Evolutionary conservation across 2,329 filamentous ascomycete genomes (phyloP).

Genomic region (Talaromyces verruculosus): DNA sequence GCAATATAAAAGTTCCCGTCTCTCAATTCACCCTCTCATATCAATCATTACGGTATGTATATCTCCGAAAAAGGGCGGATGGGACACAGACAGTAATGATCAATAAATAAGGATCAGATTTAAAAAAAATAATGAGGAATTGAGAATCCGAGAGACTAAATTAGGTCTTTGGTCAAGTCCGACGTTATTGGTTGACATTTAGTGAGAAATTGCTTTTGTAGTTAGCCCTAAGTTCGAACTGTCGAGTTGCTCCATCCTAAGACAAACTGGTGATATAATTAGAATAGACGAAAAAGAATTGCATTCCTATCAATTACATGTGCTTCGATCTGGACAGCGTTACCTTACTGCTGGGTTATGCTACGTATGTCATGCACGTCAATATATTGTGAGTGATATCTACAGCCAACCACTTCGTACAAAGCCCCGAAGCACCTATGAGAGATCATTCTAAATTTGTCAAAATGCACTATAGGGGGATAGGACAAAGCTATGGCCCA

Average conservation of each 20-base stretch:
- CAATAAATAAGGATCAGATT: not conserved
- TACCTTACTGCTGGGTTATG: not conserved
- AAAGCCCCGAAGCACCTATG: not conserved
- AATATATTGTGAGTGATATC: not conserved
- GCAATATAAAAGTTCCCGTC: not conserved
- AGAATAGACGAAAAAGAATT: not conserved
- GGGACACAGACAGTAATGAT: not conserved
- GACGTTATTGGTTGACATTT: not conserved
- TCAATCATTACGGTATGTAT: not conserved
- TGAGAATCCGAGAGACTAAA: not conserved
- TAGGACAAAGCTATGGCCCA: not conserved
- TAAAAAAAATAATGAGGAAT: too few relatives aligned
- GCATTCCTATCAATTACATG: not conserved
- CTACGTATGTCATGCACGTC: not conserved
- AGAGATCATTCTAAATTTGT: not conserved
- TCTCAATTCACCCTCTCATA: not conserved
- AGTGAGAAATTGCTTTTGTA: not conserved
- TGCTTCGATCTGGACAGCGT: not conserved
- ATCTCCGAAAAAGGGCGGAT: not conserved
- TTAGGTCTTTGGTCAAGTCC: not conserved
- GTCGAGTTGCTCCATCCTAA: not conserved
- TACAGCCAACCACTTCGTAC: not conserved
- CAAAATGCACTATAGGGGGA: not conserved
- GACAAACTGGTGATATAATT: not conserved
- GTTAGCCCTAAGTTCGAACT: not conserved